These are phyloP conservation scores for Solanum bulbocastanum DNA, from an alignment of 257 asterid species.

Conservation along the genomic window DNA sequence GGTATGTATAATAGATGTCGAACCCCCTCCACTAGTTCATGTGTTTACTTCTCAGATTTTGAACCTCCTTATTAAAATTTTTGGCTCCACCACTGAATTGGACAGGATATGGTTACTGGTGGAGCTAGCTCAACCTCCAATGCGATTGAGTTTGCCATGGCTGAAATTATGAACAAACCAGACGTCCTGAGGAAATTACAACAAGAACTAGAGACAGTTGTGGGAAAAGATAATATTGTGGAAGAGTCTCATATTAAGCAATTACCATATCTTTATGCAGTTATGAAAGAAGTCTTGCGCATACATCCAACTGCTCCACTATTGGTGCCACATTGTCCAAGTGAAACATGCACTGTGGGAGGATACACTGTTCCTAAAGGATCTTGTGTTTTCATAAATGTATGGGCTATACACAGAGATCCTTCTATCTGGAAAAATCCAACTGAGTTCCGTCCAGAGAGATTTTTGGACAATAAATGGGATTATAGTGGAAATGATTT, in stretches of 20 bases:
- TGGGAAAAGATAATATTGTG: constrained; percentile 21
- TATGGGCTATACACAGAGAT: neutral
- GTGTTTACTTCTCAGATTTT: too few relatives aligned
- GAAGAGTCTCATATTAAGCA: neutral
- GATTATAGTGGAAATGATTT: neutral
- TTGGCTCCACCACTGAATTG: too few relatives aligned
- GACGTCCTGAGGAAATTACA: neutral
- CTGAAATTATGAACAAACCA: constrained; percentile 45
- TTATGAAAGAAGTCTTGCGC: neutral
- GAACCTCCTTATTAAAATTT: too few relatives aligned
- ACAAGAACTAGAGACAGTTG: constrained; percentile 35
- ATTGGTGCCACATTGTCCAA: neutral
- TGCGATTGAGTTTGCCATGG: constrained; percentile 48
- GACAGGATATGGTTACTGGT: constrained; percentile 63
- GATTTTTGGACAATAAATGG: neutral
- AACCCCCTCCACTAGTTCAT: too few relatives aligned
- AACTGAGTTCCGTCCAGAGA: neutral
- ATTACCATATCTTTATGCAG: neutral
- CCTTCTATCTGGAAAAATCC: neutral
- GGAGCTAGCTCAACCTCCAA: constrained; percentile 73
- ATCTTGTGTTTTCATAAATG: neutral
- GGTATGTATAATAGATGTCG: too few relatives aligned
- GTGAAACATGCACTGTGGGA: neutral
- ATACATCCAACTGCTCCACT: neutral
- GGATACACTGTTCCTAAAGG: neutral